Conservation (phyloP, 192 early-diverging fungal genomes). For the Gonapodya prolifera region DNA sequence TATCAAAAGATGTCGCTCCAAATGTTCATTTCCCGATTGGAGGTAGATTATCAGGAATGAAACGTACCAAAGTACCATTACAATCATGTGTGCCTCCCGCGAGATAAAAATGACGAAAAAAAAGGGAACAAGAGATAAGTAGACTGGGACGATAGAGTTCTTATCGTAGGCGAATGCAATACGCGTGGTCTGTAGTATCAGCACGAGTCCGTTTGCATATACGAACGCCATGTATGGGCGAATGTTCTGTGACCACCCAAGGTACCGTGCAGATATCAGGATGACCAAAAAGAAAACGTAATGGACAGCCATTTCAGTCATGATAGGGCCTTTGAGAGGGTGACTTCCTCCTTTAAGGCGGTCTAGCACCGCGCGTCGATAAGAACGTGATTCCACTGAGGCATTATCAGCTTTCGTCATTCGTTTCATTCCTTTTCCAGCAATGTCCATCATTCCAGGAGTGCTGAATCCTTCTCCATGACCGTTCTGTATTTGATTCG, state of each 20-base stretch:
- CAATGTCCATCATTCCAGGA: not conserved
- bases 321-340: conserved; percentile 18
- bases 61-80: conserved; percentile 26
- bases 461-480: not conserved
- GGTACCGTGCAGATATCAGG: conserved; percentile 13
- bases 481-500: not conserved
- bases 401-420: conserved; percentile 6
- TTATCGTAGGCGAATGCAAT: conserved; percentile 8
- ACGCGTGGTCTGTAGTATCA: conserved; percentile 16
- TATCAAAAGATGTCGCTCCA: conserved; percentile 15
- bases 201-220: conserved; percentile 9
- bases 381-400: conserved; percentile 9
- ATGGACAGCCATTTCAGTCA: conserved; percentile 20
- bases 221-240: conserved; percentile 21
- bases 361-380: conserved; percentile 8
- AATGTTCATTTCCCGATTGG: conserved; percentile 20
- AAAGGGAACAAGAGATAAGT: conserved; percentile 23
- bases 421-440: not conserved
- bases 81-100: conserved; percentile 22
- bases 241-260: conserved; percentile 20
- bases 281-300: conserved; percentile 21
- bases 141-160: conserved; percentile 19
- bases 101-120: conserved; percentile 20
- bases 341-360: conserved; percentile 17
- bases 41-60: conserved; percentile 25